Evolutionary conservation across 768 basidiomycete species (phyloP), one percentile per base, ranked within the genome.

Genomic region (Leccinum longicurvipes): DNA sequence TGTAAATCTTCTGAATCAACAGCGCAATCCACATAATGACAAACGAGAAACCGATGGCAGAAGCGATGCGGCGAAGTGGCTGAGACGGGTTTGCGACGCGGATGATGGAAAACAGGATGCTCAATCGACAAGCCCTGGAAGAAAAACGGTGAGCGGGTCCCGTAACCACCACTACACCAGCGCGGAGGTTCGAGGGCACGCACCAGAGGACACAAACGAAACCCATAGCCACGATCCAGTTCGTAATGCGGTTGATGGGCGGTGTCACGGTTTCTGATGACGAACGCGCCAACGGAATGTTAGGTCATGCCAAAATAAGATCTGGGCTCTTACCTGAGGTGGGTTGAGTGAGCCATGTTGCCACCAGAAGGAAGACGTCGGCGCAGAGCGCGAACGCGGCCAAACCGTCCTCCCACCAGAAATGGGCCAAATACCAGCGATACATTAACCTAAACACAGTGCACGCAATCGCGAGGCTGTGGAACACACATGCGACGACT

Each of bases 381-480:
- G 41, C 44, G 10, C 14, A 28, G 15, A 71, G 58, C 6, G 67
- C 71, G 1, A 67, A 36, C n/a, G 51, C 46, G 3, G 63, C 67
- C 60, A 59, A 67, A 6, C 45, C 56, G 31, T 71, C 71, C 39
- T 72, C 69, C 71, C 69, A 71, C 65, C 71, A 67, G 19, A 69
- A 69, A 17, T 47, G 47, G 4, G 51, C 29, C 48, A 52, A 65
- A 36, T 58, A 49, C 57, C 58, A 58, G 27, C 67, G 62, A 50
- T 65, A 65, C 4, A 15, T 1, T 8, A 72, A 17, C 49, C 69
- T 59, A n/a, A 67, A 63, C 4, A 61, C 6, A 7, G 69, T 72
- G 48, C 59, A 54, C 15, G 53, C 29, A 17, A 72, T 64, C 21
- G 68, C 68, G 2, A 60, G 47, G 2, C 56, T n/a, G 3, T 70